Conservation (phyloP, 148 eudicot species). For the Euryodendron excelsum region DNA sequence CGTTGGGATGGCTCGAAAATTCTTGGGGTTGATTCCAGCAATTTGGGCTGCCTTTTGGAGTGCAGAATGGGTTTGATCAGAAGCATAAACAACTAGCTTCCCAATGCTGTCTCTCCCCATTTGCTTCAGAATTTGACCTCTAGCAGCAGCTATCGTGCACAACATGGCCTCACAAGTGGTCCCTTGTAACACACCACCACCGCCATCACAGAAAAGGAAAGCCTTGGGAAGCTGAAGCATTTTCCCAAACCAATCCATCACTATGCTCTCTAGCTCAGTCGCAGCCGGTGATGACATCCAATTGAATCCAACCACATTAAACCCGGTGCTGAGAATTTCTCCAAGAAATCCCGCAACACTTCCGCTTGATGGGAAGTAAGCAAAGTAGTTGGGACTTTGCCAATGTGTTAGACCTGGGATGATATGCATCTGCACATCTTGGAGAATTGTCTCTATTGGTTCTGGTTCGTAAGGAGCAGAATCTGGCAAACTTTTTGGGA, state of each 20-base stretch:
- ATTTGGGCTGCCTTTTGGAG: slow-evolving; percentile 45
- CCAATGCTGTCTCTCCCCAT: slow-evolving; percentile 32
- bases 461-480: slow-evolving; percentile 25
- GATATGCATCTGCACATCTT: slow-evolving; percentile 29
- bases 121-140: slow-evolving; percentile 28
- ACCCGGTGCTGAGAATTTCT: slow-evolving; percentile 34
- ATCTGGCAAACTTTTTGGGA: slow-evolving; percentile 19
- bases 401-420: slow-evolving; percentile 38
- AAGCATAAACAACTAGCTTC: slow-evolving; percentile 49
- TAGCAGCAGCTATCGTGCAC: slow-evolving; percentile 36
- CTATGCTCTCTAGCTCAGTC: slow-evolving; percentile 37
- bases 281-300: slow-evolving; percentile 41
- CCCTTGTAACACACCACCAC: slow-evolving; percentile 55
- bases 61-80: slow-evolving; percentile 56
- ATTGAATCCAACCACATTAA: slow-evolving; percentile 37
- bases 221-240: slow-evolving; percentile 32
- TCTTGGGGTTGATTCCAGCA: slow-evolving; percentile 48
- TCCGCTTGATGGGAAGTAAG: slow-evolving; percentile 26
- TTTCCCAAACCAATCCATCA: slow-evolving; percentile 41
- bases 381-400: slow-evolving; percentile 39
- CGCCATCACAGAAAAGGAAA: slow-evolving; percentile 34
- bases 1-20: slow-evolving; percentile 37
- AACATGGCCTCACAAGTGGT: slow-evolving; percentile 56
- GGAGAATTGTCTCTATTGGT: slow-evolving; percentile 25
- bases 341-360: slow-evolving; percentile 32